A percentile compares a stretch with the other conserved stretches of the same genome.
These are phyloP conservation scores for Aspergillus puulaauensis DNA, from an alignment of 2,329 filamentous ascomycete genomes.

Conservation along the genomic window DNA sequence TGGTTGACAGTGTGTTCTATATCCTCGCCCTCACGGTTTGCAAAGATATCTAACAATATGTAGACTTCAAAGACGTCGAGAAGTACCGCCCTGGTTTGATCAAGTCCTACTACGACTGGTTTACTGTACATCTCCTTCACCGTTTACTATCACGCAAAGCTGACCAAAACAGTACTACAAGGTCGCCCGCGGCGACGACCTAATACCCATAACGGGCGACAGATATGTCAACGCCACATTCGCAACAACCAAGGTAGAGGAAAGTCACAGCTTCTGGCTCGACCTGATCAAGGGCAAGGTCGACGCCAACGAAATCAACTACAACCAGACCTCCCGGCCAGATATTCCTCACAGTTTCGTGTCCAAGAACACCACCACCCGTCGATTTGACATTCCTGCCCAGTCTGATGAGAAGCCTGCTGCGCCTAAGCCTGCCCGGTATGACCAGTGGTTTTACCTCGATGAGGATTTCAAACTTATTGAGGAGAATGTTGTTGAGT, in stretches of 20 bases:
- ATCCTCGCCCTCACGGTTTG: neutral
- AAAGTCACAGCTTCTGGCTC: constrained; percentile 3
- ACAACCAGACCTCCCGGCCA: constrained; percentile 4
- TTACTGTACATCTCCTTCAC: neutral
- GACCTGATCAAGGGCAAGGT: constrained; percentile 1
- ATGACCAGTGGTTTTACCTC: neutral
- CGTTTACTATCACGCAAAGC: neutral
- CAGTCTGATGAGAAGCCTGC: neutral
- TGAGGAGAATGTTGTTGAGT: neutral
- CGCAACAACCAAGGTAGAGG: neutral
- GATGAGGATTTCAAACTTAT: neutral
- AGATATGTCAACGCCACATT: constrained; percentile 1
- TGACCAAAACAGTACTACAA: neutral
- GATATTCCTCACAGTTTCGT: neutral
- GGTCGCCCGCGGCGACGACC: neutral
- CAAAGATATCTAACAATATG: no score
- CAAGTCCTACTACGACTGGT: neutral
- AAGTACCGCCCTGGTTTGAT: neutral
- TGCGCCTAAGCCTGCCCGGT: neutral
- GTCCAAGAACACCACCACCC: neutral
- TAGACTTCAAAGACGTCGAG: constrained; percentile 3
- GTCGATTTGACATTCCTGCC: neutral
- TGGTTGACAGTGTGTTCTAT: neutral
- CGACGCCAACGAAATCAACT: constrained; percentile 1
- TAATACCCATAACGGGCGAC: neutral